Evolutionary conservation across 2,329 filamentous ascomycete genomes (phyloP).

Genomic region (Pleoardoris graminearum): DNA sequence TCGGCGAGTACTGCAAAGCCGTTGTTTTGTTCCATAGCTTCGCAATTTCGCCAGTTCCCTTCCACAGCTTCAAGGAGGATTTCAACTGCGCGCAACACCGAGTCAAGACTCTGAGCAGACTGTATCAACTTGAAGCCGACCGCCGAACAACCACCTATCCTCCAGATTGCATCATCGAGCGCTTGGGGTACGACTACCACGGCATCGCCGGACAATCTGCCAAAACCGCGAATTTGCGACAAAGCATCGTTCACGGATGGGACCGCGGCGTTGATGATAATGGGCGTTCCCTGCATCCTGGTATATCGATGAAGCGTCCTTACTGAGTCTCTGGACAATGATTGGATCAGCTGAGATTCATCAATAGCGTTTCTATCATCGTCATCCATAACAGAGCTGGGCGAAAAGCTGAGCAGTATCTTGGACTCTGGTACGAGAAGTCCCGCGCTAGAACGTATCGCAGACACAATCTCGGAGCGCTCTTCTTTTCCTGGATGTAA

Average conservation of each 20-base stretch:
- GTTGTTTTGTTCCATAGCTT: constrained; percentile 95
- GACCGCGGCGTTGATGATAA: constrained; percentile 86
- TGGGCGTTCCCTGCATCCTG: constrained; percentile 71
- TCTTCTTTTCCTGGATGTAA: constrained; percentile 89
- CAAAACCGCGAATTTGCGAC: constrained; percentile 77
- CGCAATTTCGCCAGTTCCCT: constrained; percentile 95
- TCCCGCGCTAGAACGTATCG: constrained; percentile 84
- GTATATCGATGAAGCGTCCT: constrained; percentile 70
- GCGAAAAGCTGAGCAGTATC: constrained; percentile 80
- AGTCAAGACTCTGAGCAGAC: constrained; percentile 69
- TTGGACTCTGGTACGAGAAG: constrained; percentile 78
- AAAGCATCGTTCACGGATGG: constrained; percentile 88
- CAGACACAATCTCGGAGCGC: constrained; percentile 85
- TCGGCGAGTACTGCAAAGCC: constrained; percentile 88
- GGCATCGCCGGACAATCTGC: constrained; percentile 79
- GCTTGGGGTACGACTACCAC: constrained; percentile 80
- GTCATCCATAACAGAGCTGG: constrained; percentile 77
- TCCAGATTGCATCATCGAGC: constrained; percentile 90
- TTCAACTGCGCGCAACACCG: constrained; percentile 75
- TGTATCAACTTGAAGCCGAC: constrained; percentile 85
- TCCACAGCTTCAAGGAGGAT: constrained; percentile 84
- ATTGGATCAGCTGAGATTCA: constrained; percentile 75
- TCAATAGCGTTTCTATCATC: constrained; percentile 73
- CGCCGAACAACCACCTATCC: constrained; percentile 86
- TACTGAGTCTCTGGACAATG: constrained; percentile 72